Evolutionary conservation across 768 basidiomycete species (phyloP).

Genomic region (Tricholomella constricta): DNA sequence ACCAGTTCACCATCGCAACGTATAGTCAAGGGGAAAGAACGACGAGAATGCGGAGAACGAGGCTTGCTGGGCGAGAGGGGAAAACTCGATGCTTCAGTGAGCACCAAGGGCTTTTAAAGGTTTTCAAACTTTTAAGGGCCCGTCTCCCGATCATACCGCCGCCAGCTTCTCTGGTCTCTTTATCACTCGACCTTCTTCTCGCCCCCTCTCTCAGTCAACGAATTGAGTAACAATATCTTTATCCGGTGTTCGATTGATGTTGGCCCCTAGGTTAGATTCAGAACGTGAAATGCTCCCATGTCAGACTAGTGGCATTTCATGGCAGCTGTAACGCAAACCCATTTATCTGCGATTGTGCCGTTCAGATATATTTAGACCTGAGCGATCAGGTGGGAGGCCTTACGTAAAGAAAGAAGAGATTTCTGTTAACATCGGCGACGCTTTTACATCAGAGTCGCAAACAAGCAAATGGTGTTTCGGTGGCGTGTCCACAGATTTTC

Average conservation of each 20-base stretch:
- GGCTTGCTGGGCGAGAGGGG: neutral
- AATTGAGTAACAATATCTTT: conserved; percentile 6
- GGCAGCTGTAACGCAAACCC: conserved; percentile 6
- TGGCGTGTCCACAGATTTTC: conserved; percentile 5
- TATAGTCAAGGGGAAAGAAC: neutral
- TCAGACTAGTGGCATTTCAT: conserved; percentile 6
- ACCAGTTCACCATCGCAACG: conserved; percentile 48
- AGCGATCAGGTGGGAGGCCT: conserved; percentile 14
- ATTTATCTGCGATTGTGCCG: conserved; percentile 9
- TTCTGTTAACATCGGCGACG: neutral
- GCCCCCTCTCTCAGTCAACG: conserved; percentile 2
- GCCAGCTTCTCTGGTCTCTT: conserved; percentile 18
- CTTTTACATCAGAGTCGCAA: neutral
- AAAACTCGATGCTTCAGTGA: neutral
- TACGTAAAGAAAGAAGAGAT: conserved; percentile 7
- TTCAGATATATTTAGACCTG: conserved; percentile 1
- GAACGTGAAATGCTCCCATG: conserved; percentile 1
- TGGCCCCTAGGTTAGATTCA: neutral
- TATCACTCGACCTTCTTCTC: conserved; percentile 16
- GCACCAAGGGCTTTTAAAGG: conserved; percentile 15
- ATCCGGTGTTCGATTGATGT: neutral
- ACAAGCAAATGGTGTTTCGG: neutral
- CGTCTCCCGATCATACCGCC: conserved; percentile 26
- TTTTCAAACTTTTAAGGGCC: conserved; percentile 2
- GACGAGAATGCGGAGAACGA: no score